Base-by-base conservation (phyloP, 805 yeast species). In the Pichia occidentalis region DNA sequence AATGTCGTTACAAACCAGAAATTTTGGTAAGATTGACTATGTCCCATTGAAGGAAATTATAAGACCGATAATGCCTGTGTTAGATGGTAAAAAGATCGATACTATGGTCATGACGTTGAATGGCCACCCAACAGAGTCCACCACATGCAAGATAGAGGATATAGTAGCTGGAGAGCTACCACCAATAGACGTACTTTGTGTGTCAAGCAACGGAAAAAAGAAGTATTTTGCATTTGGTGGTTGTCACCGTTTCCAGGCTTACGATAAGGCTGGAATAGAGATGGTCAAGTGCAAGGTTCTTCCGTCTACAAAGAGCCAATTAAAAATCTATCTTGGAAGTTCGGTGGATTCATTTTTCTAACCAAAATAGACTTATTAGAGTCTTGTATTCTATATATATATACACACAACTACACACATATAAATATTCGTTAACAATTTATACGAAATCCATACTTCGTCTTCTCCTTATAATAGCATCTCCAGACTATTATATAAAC, bases 151-250 rank as follows among this genome's bases (percentile, higher is more conserved):
- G 46, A 14, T 72, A 9, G 70, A 64, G 39, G 67, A 71, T 18
- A 69, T 73, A 24, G 57, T 61, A 1, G 29, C 78, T 7, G 87
- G 87, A 2, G 81, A 80, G 47, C 59, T 85, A 26, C 95, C 95
- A 2, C 90, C 95, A 1, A 70, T 86, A 12, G 95, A 85, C 57
- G 86, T 85, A 0, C 60, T 85, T 45, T 68, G 70, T 25, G 83
- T 85, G 2, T 65, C 79, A 29, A 81, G 80, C 29, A 56, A 70
- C 7, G 90, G 85, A 2, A 60, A 72, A 34, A 67, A 60, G 25
- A 70, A 70, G 55, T 85, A 80, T 52, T 85, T 83, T 59, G 94
- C 88, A 1, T 85, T 85, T 60, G 95, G 95, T 6, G 95, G 95
- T 0, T 85, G 95, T 54, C 95, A 85, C 54, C 60, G 95, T 45